Percentiles rank a stretch among this genome's conserved stretches.
These are phyloP conservation scores for Candida tropicalis DNA, from an alignment of 1,139 yeast species.

Conservation along the genomic window DNA sequence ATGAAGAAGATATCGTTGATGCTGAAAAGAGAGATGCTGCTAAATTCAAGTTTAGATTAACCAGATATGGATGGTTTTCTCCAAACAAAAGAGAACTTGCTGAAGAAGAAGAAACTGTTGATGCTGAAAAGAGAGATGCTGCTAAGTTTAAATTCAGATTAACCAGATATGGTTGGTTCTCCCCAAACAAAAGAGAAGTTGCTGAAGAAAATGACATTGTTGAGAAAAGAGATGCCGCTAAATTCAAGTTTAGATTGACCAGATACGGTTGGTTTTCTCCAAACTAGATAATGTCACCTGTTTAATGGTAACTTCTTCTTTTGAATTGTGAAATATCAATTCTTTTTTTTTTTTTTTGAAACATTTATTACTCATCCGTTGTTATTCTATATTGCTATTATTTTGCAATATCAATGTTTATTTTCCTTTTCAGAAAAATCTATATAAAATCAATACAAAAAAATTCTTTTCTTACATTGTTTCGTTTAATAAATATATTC, in stretches of 20 bases:
- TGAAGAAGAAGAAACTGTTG: not conserved
- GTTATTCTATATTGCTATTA: not conserved
- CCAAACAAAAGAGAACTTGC: slow-evolving; percentile 9
- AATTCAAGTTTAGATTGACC: slow-evolving; percentile 10
- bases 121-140: not conserved
- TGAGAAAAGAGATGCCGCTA: slow-evolving; percentile 10
- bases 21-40: slow-evolving; percentile 4
- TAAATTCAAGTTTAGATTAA: slow-evolving; percentile 5
- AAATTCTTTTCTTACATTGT: not conserved
- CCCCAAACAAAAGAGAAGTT: slow-evolving; percentile 8
- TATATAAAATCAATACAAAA: not conserved
- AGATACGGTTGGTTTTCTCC: slow-evolving; percentile 15
- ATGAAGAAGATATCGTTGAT: slow-evolving; percentile 4
- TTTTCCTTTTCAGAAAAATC: too few relatives aligned
- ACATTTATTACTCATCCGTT: not conserved
- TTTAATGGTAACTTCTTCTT: too few relatives aligned
- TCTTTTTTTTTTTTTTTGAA: not conserved
- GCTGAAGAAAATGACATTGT: not conserved
- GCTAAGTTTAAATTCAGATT: not conserved
- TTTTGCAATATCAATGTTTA: not conserved
- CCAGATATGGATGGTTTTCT: slow-evolving; percentile 10
- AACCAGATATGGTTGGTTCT: slow-evolving; percentile 9
- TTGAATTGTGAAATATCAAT: too few relatives aligned
- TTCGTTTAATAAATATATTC: slow-evolving; percentile 1
- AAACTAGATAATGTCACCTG: too few relatives aligned